These are phyloP conservation scores for Bauhinia variegata DNA, from an alignment of 306 rosid genomes.

Conservation along the genomic window DNA sequence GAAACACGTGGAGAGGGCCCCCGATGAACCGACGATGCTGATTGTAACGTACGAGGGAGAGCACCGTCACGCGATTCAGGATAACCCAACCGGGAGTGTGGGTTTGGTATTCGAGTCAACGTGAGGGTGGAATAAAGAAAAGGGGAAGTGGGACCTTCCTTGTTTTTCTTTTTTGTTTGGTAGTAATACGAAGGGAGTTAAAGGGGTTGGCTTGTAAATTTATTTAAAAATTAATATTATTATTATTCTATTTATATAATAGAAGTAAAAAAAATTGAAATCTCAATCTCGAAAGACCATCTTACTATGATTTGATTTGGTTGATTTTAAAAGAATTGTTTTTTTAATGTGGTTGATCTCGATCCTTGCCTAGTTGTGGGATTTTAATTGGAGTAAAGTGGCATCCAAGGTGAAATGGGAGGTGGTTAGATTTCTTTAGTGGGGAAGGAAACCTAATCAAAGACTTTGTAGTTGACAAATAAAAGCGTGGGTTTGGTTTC, in stretches of 20 bases:
- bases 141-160: neutral
- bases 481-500: too few relatives aligned
- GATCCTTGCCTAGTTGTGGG: too few relatives aligned
- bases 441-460: neutral
- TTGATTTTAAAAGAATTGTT: too few relatives aligned
- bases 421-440: neutral
- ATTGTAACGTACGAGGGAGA: conserved; percentile 91
- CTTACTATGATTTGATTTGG: neutral
- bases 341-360: too few relatives aligned
- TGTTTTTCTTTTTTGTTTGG: too few relatives aligned
- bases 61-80: conserved; percentile 68
- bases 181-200: neutral
- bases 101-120: conserved; percentile 63
- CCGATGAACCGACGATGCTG: conserved; percentile 79
- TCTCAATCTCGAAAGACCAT: conserved; percentile 14
- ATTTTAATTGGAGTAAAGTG: conserved; percentile 13
- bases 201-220: conserved; percentile 43
- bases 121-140: conserved; percentile 16
- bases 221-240: neutral
- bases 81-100: conserved; percentile 47
- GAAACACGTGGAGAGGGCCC: conserved; percentile 88
- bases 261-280: conserved; percentile 32
- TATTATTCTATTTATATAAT: conserved; percentile 3
- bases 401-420: conserved; percentile 22
- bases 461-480: too few relatives aligned